A percentile compares a stretch with the other conserved stretches of the same genome.
phyloP scores from a whole-genome alignment of 129 eudicot genomes.

The Centrapalus pauciflorus region DNA sequence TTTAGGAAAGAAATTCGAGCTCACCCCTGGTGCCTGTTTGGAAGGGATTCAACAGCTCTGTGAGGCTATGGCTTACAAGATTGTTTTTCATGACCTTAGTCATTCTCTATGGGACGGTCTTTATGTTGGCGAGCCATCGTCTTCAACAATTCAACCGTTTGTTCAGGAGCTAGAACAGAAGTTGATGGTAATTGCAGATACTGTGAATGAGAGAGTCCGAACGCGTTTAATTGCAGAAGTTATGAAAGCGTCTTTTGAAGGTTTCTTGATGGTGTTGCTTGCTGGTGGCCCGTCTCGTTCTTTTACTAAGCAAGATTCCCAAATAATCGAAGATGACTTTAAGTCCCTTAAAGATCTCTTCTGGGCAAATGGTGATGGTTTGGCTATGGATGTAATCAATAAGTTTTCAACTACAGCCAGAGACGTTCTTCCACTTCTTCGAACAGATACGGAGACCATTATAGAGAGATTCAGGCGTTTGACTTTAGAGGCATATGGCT shows the following conservation, averaged over 20 bases:
- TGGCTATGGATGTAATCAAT: slow-evolving; percentile 70
- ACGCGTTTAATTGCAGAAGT: slow-evolving; percentile 81
- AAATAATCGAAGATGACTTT: slow-evolving; percentile 77
- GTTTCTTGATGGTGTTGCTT: slow-evolving; percentile 82
- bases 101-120: slow-evolving; percentile 79
- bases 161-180: slow-evolving; percentile 73
- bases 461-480: slow-evolving; percentile 70
- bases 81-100: slow-evolving; percentile 76
- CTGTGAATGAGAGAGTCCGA: slow-evolving; percentile 70
- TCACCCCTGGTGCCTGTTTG: slow-evolving; percentile 64
- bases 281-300: slow-evolving; percentile 91
- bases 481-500: slow-evolving; percentile 76
- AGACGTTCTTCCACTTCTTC: slow-evolving; percentile 71
- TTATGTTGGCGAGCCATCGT: slow-evolving; percentile 74
- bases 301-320: slow-evolving; percentile 65
- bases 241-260: slow-evolving; percentile 87
- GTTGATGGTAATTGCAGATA: slow-evolving; percentile 59
- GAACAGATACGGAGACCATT: slow-evolving; percentile 64
- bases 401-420: slow-evolving; percentile 66
- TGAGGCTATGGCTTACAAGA: slow-evolving; percentile 68
- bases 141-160: slow-evolving; percentile 75
- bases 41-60: slow-evolving; percentile 88
- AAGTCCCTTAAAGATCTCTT: slow-evolving; percentile 77
- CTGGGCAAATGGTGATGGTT: slow-evolving; percentile 95
- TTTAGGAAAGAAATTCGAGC: slow-evolving; percentile 67